Conservation (phyloP, 2,329 filamentous ascomycete genomes). For the Aphanoascus verrucosus region DNA sequence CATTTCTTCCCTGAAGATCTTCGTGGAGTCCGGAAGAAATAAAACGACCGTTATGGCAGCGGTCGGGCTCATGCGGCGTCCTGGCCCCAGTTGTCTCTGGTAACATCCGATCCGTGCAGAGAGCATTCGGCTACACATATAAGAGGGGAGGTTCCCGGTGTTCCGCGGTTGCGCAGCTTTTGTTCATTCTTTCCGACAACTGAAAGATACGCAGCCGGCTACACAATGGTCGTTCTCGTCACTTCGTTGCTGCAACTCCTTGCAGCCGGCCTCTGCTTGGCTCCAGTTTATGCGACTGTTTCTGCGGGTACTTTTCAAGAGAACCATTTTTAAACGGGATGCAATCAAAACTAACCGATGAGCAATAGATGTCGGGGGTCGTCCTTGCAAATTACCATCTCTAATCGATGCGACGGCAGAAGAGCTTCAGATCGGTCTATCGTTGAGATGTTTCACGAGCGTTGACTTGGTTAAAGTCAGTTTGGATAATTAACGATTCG, state of each 20-base stretch:
- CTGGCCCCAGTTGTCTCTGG: background rate
- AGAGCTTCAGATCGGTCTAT: slow-evolving; percentile 41
- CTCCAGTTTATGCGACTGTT: background rate
- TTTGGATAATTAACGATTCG: background rate
- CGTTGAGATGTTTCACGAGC: slow-evolving; percentile 43
- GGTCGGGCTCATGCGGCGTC: too few relatives aligned
- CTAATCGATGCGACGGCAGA: slow-evolving; percentile 45
- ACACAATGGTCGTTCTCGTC: background rate
- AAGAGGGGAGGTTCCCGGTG: background rate
- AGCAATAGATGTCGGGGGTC: background rate
- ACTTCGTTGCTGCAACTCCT: background rate
- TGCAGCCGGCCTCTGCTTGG: background rate
- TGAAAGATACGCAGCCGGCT: background rate
- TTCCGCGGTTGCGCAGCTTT: background rate
- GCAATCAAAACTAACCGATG: background rate
- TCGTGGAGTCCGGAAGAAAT: too few relatives aligned
- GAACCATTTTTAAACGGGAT: background rate
- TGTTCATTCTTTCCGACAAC: background rate
- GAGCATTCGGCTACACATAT: background rate
- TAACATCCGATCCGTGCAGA: background rate
- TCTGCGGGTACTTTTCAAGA: background rate
- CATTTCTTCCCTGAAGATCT: background rate
- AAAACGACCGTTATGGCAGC: too few relatives aligned
- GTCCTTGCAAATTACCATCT: slow-evolving; percentile 18
- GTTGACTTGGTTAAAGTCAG: slow-evolving; percentile 44